phyloP scores from a whole-genome alignment of 2,329 filamentous ascomycete species.

The Blastomyces parvus region DNA sequence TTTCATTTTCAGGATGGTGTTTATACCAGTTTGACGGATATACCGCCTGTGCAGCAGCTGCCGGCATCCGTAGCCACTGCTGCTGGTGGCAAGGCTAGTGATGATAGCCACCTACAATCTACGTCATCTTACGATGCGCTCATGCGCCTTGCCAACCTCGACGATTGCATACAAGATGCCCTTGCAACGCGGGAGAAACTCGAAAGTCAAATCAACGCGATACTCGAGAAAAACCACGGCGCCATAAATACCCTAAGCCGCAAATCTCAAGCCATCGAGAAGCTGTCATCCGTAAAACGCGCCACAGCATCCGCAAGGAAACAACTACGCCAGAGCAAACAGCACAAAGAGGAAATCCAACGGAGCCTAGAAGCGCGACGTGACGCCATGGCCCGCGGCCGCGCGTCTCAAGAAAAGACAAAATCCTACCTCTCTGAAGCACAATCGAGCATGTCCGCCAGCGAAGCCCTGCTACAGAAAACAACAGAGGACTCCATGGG shows the following conservation, averaged over 20 bases:
- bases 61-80: slow-evolving; percentile 1
- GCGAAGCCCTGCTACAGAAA: slow-evolving; percentile 45
- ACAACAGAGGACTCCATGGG: slow-evolving; percentile 60
- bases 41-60: slow-evolving; percentile 41
- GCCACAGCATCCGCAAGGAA: slow-evolving; percentile 56
- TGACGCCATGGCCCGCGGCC: slow-evolving; percentile 57
- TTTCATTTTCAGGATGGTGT: slow-evolving; percentile 81
- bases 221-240: slow-evolving; percentile 32
- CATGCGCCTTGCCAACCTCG: slow-evolving; percentile 78
- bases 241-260: slow-evolving; percentile 25
- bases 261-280: slow-evolving; percentile 33
- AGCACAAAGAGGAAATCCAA: slow-evolving; percentile 57
- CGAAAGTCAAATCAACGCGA: slow-evolving; percentile 62
- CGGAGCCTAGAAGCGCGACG: slow-evolving; percentile 56
- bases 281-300: slow-evolving; percentile 34
- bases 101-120: slow-evolving; percentile 34
- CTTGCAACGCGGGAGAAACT: slow-evolving; percentile 65
- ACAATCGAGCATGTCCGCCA: slow-evolving; percentile 48
- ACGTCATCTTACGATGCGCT: slow-evolving; percentile 80
- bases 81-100: slow-evolving; percentile 20
- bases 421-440: slow-evolving; percentile 54
- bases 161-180: slow-evolving; percentile 85
- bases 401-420: slow-evolving; percentile 49
- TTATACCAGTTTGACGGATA: slow-evolving; percentile 64
- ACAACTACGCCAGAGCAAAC: slow-evolving; percentile 52